These are phyloP conservation scores for Leccinum subrobustum DNA, from an alignment of 1,284 basidiomycete genomes.

Conservation along the genomic window DNA sequence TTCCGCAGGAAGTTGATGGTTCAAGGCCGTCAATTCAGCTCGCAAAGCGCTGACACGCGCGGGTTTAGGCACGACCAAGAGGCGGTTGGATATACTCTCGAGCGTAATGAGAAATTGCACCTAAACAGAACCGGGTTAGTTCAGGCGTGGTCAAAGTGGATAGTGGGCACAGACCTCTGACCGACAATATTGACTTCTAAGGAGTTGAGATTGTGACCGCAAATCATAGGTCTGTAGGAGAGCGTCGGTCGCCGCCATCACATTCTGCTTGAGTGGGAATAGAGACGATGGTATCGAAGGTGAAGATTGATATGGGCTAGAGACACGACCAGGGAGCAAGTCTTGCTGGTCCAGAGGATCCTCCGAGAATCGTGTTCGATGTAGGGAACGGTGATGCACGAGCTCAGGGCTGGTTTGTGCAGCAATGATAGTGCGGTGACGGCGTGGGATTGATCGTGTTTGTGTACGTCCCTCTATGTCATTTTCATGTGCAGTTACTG, in stretches of 20 bases:
- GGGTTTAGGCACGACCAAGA: constrained; percentile 90
- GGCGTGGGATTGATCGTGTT: constrained; percentile 23
- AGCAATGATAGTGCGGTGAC: constrained; percentile 51
- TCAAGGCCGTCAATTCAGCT: constrained; percentile 93
- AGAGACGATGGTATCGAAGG: constrained; percentile 58
- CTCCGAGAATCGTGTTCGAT: constrained; percentile 57
- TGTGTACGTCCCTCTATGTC: constrained; percentile 26
- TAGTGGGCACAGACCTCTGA: constrained; percentile 65
- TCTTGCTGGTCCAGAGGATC: constrained; percentile 75
- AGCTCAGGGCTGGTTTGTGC: constrained; percentile 72
- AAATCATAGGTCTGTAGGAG: constrained; percentile 67
- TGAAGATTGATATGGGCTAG: constrained; percentile 61
- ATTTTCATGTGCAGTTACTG: constrained; percentile 7
- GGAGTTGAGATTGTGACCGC: constrained; percentile 68
- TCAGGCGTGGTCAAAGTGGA: background rate
- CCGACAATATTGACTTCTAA: constrained; percentile 87
- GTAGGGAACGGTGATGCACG: constrained; percentile 51
- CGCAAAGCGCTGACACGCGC: constrained; percentile 93
- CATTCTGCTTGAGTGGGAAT: constrained; percentile 44
- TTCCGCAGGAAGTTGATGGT: constrained; percentile 95
- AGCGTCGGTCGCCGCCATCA: constrained; percentile 46
- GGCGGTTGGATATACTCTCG: constrained; percentile 90
- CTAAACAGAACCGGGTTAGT: constrained; percentile 35
- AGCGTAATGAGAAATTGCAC: constrained; percentile 86
- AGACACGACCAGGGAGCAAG: constrained; percentile 34